A percentile compares a stretch with the other conserved stretches of the same genome.
Evolutionary conservation across 1,139 yeast genomes (phyloP).

Genomic region (Candida freyschussii): DNA sequence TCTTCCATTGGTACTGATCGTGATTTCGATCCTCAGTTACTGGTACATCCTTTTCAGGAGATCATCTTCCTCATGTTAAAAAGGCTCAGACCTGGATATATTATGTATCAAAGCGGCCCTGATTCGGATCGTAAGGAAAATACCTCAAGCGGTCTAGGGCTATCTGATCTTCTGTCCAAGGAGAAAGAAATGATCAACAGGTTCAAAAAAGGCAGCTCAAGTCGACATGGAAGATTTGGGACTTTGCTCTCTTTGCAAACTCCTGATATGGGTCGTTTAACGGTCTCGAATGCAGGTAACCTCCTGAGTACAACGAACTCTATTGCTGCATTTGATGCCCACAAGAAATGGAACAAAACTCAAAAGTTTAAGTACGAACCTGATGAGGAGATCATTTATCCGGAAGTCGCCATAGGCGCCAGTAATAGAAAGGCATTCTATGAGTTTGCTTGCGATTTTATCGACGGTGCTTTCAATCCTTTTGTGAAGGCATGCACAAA

Average conservation of each 20-base stretch:
- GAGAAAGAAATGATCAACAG: constrained; percentile 52
- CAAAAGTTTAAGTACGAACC: constrained; percentile 41
- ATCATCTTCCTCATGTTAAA: constrained; percentile 59
- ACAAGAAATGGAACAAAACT: constrained; percentile 61
- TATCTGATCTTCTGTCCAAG: constrained; percentile 50
- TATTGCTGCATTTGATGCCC: constrained; percentile 55
- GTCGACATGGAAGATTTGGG: constrained; percentile 91
- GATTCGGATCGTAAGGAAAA: not conserved
- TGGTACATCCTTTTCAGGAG: constrained; percentile 66
- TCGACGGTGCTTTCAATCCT: constrained; percentile 74
- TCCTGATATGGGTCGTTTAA: constrained; percentile 50
- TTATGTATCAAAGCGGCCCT: constrained; percentile 9
- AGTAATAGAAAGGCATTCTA: constrained; percentile 35
- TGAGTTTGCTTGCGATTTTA: constrained; percentile 51
- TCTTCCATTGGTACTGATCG: constrained; percentile 49
- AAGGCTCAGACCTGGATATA: constrained; percentile 43
- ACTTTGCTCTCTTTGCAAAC: constrained; percentile 70
- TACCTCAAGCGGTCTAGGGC: constrained; percentile 26
- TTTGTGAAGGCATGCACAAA: constrained; percentile 51
- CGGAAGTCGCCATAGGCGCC: constrained; percentile 28
- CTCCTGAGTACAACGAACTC: constrained; percentile 44
- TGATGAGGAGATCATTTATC: constrained; percentile 37
- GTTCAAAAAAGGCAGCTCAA: constrained; percentile 49
- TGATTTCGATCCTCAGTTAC: constrained; percentile 56
- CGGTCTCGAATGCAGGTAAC: constrained; percentile 77